Conservation (phyloP, 179 eudicot genomes). For the Silene noctiflora region DNA sequence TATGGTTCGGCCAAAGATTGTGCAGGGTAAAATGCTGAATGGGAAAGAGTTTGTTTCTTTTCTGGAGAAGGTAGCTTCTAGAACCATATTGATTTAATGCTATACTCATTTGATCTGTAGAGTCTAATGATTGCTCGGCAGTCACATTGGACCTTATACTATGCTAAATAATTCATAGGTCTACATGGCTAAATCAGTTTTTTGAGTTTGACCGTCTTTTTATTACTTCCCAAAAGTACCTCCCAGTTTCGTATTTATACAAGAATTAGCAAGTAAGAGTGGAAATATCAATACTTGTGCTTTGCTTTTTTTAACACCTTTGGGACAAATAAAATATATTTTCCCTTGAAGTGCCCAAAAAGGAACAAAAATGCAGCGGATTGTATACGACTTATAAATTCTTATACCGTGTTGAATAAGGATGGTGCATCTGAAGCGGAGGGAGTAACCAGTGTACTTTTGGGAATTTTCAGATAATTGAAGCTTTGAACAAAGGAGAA, state of each 20-base stretch:
- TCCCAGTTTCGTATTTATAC: too few relatives aligned
- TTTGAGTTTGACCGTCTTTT: background rate
- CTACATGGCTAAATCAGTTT: background rate
- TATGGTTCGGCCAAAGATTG: constrained; percentile 72
- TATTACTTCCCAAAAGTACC: too few relatives aligned
- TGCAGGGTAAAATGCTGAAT: constrained; percentile 78
- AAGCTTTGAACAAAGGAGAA: constrained; percentile 97
- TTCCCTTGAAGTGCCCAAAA: too few relatives aligned
- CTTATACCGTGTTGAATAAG: too few relatives aligned
- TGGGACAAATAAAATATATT: too few relatives aligned
- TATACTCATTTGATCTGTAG: background rate
- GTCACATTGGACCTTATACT: background rate
- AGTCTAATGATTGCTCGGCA: background rate
- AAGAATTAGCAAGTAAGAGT: too few relatives aligned
- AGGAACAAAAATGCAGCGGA: too few relatives aligned
- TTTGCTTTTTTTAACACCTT: too few relatives aligned
- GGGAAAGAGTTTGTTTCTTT: constrained; percentile 93
- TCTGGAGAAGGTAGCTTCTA: constrained; percentile 67
- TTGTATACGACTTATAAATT: too few relatives aligned
- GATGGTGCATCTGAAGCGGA: too few relatives aligned
- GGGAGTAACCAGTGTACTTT: background rate
- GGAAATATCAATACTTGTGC: too few relatives aligned
- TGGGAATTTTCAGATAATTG: constrained; percentile 70
- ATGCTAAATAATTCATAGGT: background rate
- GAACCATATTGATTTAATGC: background rate